Conservation (phyloP, 2,329 filamentous ascomycete species). For the Bipolaris cookei region DNA sequence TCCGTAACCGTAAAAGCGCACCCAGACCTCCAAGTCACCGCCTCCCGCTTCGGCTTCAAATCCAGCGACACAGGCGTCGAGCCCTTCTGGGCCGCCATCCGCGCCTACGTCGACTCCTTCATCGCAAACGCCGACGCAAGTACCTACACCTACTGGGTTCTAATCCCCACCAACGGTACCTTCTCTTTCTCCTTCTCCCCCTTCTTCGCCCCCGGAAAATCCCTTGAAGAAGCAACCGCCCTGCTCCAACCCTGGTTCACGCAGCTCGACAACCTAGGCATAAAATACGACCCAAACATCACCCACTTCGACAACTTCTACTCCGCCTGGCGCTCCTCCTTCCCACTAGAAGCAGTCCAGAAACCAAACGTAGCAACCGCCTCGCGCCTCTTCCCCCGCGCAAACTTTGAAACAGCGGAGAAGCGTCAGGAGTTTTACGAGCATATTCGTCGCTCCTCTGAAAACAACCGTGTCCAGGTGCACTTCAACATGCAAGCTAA, state of each 20-base stretch:
- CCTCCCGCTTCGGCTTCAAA: conserved; percentile 42
- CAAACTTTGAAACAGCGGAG: conserved; percentile 41
- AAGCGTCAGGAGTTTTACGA: conserved; percentile 42
- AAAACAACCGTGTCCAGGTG: conserved; percentile 44
- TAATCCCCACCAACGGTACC: conserved; percentile 43
- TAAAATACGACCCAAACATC: conserved; percentile 44
- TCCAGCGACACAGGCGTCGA: conserved; percentile 42
- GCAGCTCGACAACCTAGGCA: conserved; percentile 35
- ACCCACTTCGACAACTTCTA: conserved; percentile 44
- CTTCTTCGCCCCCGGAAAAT: conserved; percentile 46
- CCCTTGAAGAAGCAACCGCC: conserved; percentile 36
- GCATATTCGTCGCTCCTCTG: conserved; percentile 40
- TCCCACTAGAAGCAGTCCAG: conserved; percentile 44
- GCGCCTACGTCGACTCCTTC: conserved; percentile 39
- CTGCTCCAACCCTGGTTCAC: conserved; percentile 44
- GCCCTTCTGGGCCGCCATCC: conserved; percentile 46
- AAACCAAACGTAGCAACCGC: conserved; percentile 44
- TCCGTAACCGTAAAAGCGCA: conserved; percentile 46
- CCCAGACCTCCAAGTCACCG: conserved; percentile 41
- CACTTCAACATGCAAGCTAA: conserved; percentile 47
- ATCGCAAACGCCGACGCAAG: conserved; percentile 46
- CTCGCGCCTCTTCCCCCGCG: conserved; percentile 43
- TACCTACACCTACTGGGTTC: conserved; percentile 45
- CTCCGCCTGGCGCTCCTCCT: conserved; percentile 43
- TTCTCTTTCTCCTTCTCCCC: conserved; percentile 44